Evolutionary conservation across 768 basidiomycete genomes (phyloP).

Genomic region (Floccularia luteovirens): DNA sequence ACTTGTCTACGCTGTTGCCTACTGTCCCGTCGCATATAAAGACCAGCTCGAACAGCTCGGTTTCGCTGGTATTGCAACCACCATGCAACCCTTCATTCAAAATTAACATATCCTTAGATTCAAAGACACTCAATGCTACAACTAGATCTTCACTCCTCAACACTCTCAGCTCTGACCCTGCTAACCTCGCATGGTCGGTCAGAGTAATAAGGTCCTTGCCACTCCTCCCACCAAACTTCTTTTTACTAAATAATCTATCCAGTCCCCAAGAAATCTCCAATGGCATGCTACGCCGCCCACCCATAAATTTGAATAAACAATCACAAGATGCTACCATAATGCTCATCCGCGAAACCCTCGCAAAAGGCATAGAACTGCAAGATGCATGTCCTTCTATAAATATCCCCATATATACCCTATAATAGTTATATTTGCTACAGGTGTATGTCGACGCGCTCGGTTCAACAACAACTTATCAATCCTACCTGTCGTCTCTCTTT

Average conservation of each 20-base stretch:
- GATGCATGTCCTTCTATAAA: constrained; percentile 40
- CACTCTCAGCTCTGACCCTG: constrained; percentile 61
- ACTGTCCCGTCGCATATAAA: constrained; percentile 77
- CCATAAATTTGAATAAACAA: constrained; percentile 82
- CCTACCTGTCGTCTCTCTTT: constrained; percentile 73
- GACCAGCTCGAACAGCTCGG: constrained; percentile 72
- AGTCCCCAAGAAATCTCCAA: constrained; percentile 89
- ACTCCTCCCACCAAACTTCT: not conserved
- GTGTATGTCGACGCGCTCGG: constrained; percentile 96
- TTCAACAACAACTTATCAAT: constrained; percentile 77
- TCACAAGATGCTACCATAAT: constrained; percentile 85
- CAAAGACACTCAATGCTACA: constrained; percentile 78
- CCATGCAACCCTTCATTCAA: no score
- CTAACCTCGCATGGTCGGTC: constrained; percentile 77
- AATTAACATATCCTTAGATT: no score
- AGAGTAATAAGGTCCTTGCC: constrained; percentile 56
- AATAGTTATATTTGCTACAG: constrained; percentile 26
- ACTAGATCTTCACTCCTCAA: constrained; percentile 58
- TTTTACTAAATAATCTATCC: constrained; percentile 3
- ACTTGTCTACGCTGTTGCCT: constrained; percentile 93
- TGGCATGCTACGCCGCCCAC: constrained; percentile 83
- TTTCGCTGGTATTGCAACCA: constrained; percentile 69
- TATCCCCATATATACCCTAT: not conserved
- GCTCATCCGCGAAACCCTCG: constrained; percentile 80
- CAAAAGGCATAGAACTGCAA: constrained; percentile 70